Conservation (phyloP, 2,329 filamentous ascomycete species). For the Sarocladium kiliense region DNA sequence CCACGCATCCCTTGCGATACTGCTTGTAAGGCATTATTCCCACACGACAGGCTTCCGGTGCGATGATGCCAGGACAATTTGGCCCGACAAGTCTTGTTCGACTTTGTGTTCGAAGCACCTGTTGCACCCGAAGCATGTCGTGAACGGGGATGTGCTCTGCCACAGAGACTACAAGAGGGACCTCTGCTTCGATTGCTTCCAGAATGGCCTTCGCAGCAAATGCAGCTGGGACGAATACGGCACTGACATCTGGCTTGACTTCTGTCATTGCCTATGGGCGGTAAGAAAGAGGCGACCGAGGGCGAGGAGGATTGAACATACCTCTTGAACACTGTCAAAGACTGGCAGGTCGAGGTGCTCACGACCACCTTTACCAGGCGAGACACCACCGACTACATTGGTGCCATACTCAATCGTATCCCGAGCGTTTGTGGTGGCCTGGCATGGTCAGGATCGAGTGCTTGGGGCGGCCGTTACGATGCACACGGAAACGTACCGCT, state of each 20-base stretch:
- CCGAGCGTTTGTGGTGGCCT: constrained; percentile 32
- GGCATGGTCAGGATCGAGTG: no score
- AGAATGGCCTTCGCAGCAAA: constrained; percentile 64
- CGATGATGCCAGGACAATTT: constrained; percentile 93
- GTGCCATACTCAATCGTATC: constrained; percentile 34
- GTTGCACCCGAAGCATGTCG: constrained; percentile 67
- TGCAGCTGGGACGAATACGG: constrained; percentile 67
- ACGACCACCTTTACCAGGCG: constrained; percentile 27
- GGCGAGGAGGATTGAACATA: constrained; percentile 10
- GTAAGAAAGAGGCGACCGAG: background rate
- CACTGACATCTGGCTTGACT: constrained; percentile 57
- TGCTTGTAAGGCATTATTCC: constrained; percentile 37
- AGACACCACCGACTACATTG: constrained; percentile 32
- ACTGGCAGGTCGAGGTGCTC: constrained; percentile 29
- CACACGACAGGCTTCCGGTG: constrained; percentile 58
- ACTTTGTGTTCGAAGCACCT: constrained; percentile 65
- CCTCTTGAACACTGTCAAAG: constrained; percentile 28
- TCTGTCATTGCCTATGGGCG: constrained; percentile 24
- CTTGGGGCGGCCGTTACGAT: no score
- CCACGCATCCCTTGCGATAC: constrained; percentile 55
- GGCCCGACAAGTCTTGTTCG: constrained; percentile 76
- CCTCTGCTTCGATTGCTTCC: constrained; percentile 71
- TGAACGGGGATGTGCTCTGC: constrained; percentile 77
- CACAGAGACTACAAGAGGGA: constrained; percentile 72
- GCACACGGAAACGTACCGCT: constrained; percentile 22